Percentiles rank a stretch among this genome's conserved stretches.
Evolutionary conservation across 768 basidiomycete species (phyloP).

Genomic region (Omphalotus guepiniiformis): DNA sequence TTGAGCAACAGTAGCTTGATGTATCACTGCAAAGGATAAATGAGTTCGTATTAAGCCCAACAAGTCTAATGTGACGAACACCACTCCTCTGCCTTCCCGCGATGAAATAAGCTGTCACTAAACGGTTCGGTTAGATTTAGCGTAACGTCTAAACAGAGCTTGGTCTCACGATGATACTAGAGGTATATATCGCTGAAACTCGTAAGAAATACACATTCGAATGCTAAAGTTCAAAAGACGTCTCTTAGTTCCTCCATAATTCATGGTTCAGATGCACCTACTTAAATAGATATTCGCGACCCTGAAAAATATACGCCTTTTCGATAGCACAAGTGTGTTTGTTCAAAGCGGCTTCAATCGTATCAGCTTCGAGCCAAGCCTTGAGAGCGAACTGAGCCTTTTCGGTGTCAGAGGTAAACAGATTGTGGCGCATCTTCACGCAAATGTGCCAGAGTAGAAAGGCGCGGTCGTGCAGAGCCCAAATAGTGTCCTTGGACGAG

Average conservation of each 20-base stretch:
- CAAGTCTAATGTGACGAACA: constrained; percentile 35
- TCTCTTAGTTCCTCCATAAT: not conserved
- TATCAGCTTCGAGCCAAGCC: constrained; percentile 69
- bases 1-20: constrained; percentile 56
- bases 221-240: constrained; percentile 36
- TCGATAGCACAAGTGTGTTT: constrained; percentile 65
- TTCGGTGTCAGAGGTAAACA: constrained; percentile 37
- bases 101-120: constrained; percentile 44
- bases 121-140: too few relatives aligned
- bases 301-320: constrained; percentile 62
- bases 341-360: constrained; percentile 58
- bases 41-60: constrained; percentile 5
- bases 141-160: too few relatives aligned
- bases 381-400: constrained; percentile 60
- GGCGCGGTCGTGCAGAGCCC: constrained; percentile 69
- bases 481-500: constrained; percentile 62
- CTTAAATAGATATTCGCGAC: constrained; percentile 76
- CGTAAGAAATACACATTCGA: constrained; percentile 66
- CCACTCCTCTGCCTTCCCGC: constrained; percentile 63
- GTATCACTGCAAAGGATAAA: constrained; percentile 40
- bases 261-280: constrained; percentile 29
- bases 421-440: constrained; percentile 51
- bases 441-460: constrained; percentile 75
- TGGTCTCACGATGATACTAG: constrained; percentile 51
- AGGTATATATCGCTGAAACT: constrained; percentile 63